Percentiles rank a stretch among this genome's conserved stretches.
Evolutionary conservation across 2,329 filamentous ascomycete genomes (phyloP).

Genomic region (Ascochyta lentis): DNA sequence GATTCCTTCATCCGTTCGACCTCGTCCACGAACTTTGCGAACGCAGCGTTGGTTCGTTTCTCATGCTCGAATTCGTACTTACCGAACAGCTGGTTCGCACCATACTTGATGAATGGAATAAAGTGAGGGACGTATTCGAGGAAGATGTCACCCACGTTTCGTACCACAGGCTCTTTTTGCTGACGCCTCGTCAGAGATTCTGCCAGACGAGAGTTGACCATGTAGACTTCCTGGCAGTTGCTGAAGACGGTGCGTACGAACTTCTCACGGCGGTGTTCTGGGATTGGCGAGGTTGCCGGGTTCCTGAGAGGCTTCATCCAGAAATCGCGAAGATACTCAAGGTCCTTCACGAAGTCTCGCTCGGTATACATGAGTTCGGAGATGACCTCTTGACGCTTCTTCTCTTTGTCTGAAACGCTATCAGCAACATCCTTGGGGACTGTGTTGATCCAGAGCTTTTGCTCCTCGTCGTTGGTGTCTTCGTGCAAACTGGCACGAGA

Average conservation of each 20-base stretch:
- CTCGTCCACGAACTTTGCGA: slow-evolving; percentile 92
- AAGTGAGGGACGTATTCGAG: slow-evolving; percentile 90
- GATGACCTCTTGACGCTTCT: slow-evolving; percentile 97
- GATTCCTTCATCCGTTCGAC: slow-evolving; percentile 96
- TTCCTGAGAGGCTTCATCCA: slow-evolving; percentile 92
- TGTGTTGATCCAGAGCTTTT: slow-evolving; percentile 99
- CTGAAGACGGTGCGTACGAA: slow-evolving; percentile 95
- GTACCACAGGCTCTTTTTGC: slow-evolving; percentile 86
- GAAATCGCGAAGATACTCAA: slow-evolving; percentile 97
- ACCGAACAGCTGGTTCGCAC: slow-evolving; percentile 91
- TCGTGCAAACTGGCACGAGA: slow-evolving; percentile 79
- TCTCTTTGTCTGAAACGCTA: slow-evolving; percentile 85
- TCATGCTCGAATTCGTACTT: slow-evolving; percentile 99
- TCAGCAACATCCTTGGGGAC: slow-evolving; percentile 95
- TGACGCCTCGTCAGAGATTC: slow-evolving; percentile 88
- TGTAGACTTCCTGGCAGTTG: slow-evolving; percentile 93
- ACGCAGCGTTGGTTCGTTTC: slow-evolving; percentile 81
- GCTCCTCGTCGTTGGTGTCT: slow-evolving; percentile 89
- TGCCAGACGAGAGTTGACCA: slow-evolving; percentile 87
- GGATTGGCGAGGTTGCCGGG: slow-evolving; percentile 77
- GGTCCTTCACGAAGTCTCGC: slow-evolving; percentile 96
- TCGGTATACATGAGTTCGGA: slow-evolving; percentile 99
- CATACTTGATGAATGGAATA: slow-evolving; percentile 94
- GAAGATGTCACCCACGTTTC: slow-evolving; percentile 92
- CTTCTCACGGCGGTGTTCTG: slow-evolving; percentile 82